These are phyloP conservation scores for Heterobasidion occidentale DNA, from an alignment of 1,284 basidiomycete species.

Conservation along the genomic window DNA sequence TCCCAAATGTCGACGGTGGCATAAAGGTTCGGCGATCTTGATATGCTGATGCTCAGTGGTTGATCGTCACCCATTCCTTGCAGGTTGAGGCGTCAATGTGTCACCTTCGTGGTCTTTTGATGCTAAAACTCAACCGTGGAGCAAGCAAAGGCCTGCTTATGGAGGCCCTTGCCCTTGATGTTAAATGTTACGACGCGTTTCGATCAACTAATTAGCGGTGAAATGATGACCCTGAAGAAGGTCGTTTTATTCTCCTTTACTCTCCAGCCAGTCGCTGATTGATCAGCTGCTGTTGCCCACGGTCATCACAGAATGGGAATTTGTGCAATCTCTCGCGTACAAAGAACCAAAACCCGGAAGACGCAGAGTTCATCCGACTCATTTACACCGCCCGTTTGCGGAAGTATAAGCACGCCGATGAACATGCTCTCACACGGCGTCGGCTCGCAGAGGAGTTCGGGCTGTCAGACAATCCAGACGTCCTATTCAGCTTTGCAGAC, in stretches of 20 bases:
- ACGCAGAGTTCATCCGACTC: slow-evolving; percentile 83
- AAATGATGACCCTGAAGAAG: slow-evolving; percentile 93
- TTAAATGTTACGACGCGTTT: slow-evolving; percentile 99
- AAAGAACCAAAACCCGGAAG: slow-evolving; percentile 80
- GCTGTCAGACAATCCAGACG: slow-evolving; percentile 16
- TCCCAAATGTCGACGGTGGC: slow-evolving; percentile 75
- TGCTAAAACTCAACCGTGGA: slow-evolving; percentile 87
- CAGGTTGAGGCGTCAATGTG: slow-evolving; percentile 95
- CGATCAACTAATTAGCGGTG: slow-evolving; percentile 81
- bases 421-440: slow-evolving; percentile 72
- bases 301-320: slow-evolving; percentile 78
- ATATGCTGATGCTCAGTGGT: slow-evolving; percentile 3
- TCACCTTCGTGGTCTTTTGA: slow-evolving; percentile 86
- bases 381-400: slow-evolving; percentile 90
- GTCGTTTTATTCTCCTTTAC: slow-evolving; percentile 31
- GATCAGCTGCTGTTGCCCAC: slow-evolving; percentile 2
- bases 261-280: not conserved
- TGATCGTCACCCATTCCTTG: not conserved
- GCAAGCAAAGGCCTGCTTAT: slow-evolving; percentile 90
- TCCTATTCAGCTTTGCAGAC: slow-evolving; percentile 88
- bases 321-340: slow-evolving; percentile 82
- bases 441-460: slow-evolving; percentile 32
- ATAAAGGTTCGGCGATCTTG: slow-evolving; percentile 55
- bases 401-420: slow-evolving; percentile 80
- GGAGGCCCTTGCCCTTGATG: slow-evolving; percentile 90